Percentiles rank a stretch among this genome's conserved stretches.
Conservation (phyloP, 208 protist species). For the Trypanosoma lewisi region DNA sequence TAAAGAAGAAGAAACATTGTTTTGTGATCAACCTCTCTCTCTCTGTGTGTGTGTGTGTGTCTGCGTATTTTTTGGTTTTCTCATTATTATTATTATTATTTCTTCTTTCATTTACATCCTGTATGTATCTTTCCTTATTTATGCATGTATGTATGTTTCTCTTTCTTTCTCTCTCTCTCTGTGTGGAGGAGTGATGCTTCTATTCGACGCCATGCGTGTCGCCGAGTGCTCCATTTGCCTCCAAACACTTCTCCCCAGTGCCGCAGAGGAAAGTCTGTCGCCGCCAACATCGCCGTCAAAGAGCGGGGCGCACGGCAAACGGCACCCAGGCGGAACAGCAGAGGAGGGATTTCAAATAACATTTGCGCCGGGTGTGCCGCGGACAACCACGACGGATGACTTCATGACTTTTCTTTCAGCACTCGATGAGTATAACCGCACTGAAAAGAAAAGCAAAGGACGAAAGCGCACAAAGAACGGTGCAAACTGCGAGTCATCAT, state of each 20-base stretch:
- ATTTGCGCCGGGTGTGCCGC: conserved; percentile 41
- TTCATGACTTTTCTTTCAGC: conserved; percentile 2
- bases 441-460: background rate
- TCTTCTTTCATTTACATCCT: background rate
- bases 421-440: background rate
- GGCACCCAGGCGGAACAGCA: too few species aligned
- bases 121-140: background rate
- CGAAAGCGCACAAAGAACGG: background rate
- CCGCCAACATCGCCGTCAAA: conserved; percentile 1
- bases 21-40: too few species aligned
- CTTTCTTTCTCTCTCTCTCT: background rate
- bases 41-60: too few species aligned
- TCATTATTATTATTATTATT: background rate
- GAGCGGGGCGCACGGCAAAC: conserved; percentile 3
- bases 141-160: conserved; percentile 5
- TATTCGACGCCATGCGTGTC: conserved; percentile 38
- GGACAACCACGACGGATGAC: background rate
- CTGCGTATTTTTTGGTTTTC: too few species aligned
- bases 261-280: too few species aligned
- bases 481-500: background rate
- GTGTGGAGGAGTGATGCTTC: conserved; percentile 9
- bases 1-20: too few species aligned
- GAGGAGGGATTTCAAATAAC: conserved; percentile 39
- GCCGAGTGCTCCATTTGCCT: conserved; percentile 83
- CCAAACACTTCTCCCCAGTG: conserved; percentile 37